Percentiles rank a stretch among this genome's conserved stretches.
Conservation (phyloP, 2,329 filamentous ascomycete species). For the Metarhizium humberi region DNA sequence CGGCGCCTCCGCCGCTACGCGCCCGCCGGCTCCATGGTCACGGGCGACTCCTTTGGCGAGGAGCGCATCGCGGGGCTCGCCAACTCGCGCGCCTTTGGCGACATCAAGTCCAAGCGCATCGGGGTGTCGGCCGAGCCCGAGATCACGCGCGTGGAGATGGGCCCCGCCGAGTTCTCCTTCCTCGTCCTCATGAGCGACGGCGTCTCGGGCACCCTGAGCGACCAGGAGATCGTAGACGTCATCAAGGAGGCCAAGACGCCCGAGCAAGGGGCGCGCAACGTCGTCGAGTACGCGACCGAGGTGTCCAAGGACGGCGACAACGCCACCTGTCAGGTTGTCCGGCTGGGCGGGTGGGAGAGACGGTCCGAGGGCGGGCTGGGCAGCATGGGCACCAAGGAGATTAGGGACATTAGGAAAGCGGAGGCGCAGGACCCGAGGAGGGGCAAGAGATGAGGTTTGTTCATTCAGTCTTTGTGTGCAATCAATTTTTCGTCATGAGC, state of each 20-base stretch:
- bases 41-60: conserved; percentile 87
- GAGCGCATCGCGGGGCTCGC: conserved; percentile 89
- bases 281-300: conserved; percentile 85
- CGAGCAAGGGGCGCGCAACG: conserved; percentile 68
- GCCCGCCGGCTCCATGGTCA: conserved; percentile 66
- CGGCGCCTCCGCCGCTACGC: conserved; percentile 78
- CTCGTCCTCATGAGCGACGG: conserved; percentile 84
- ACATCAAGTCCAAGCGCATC: conserved; percentile 83
- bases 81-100: conserved; percentile 89
- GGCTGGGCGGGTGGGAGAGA: conserved; percentile 61
- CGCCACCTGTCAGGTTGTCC: conserved; percentile 57
- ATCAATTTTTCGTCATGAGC: no score
- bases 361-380: conserved; percentile 78
- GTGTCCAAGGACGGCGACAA: conserved; percentile 61
- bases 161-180: conserved; percentile 80
- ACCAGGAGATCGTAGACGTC: conserved; percentile 94
- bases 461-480: no score
- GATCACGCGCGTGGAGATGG: conserved; percentile 67
- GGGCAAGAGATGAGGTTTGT: conserved; percentile 38
- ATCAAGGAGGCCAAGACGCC: conserved; percentile 90
- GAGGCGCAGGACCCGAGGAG: conserved; percentile 77
- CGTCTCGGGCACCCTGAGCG: conserved; percentile 72
- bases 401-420: conserved; percentile 69
- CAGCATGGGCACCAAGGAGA: conserved; percentile 84
- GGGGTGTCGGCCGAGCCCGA: conserved; percentile 94